phyloP scores from a whole-genome alignment of 495 filamentous ascomycete genomes.

The Aspergillus ostianus region DNA sequence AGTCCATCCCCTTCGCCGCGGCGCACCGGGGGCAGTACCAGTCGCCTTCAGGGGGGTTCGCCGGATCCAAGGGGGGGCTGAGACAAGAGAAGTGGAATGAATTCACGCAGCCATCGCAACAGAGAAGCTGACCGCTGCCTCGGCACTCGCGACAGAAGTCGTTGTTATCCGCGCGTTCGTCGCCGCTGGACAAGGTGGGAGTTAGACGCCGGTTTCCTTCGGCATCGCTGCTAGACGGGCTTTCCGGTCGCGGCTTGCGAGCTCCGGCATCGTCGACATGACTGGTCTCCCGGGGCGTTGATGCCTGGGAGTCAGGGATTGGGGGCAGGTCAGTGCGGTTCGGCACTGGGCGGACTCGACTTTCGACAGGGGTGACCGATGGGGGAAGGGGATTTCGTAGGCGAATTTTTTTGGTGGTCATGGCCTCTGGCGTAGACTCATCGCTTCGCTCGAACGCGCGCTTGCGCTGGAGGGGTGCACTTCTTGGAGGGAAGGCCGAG shows the following conservation, averaged over 20 bases:
- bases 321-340: constrained; percentile 14
- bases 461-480: constrained; percentile 23
- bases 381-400: constrained; percentile 24
- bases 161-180: constrained; percentile 63
- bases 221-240: constrained; percentile 25
- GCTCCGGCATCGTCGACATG: not conserved
- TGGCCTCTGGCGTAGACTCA: constrained; percentile 20
- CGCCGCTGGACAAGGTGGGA: constrained; percentile 14
- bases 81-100: constrained; percentile 86
- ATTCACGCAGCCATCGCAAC: constrained; percentile 85
- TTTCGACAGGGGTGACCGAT: constrained; percentile 19
- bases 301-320: constrained; percentile 14
- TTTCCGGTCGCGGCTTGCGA: constrained; percentile 17
- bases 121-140: constrained; percentile 77
- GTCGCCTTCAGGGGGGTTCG: constrained; percentile 63
- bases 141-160: constrained; percentile 84
- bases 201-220: constrained; percentile 25
- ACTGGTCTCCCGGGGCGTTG: constrained; percentile 14
- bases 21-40: constrained; percentile 84
- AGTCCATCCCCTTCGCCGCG: constrained; percentile 53
- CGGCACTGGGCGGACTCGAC: constrained; percentile 21
- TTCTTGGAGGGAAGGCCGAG: constrained; percentile 17
- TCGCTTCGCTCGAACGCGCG: constrained; percentile 30
- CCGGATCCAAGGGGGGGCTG: constrained; percentile 69
- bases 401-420: constrained; percentile 31